Evolutionary conservation across 768 basidiomycete species (phyloP).

Genomic region (Kwoniella bestiolae): DNA sequence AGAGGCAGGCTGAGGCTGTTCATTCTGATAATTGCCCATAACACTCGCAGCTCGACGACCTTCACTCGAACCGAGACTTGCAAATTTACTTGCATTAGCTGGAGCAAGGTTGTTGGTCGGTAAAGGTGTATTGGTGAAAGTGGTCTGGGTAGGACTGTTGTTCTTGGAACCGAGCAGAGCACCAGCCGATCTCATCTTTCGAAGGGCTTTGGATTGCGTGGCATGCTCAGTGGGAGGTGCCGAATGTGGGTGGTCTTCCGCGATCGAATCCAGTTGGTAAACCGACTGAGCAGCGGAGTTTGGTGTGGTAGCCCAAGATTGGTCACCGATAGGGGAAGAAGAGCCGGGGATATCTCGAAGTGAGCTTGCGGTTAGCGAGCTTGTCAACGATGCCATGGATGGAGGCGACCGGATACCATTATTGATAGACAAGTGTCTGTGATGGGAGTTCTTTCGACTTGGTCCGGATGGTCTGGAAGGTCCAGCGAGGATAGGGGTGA

Average conservation of each 20-base stretch:
- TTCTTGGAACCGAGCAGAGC: constrained; percentile 28
- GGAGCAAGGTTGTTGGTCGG: constrained; percentile 2
- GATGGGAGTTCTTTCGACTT: constrained; percentile 12
- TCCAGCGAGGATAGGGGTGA: constrained; percentile 74
- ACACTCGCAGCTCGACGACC: constrained; percentile 33
- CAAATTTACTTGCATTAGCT: constrained; percentile 22
- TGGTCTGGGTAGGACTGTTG: constrained; percentile 15
- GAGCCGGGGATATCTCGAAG: constrained; percentile 14
- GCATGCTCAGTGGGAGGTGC: constrained; percentile 18
- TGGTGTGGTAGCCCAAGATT: constrained; percentile 23
- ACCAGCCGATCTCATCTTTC: constrained; percentile 52
- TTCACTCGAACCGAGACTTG: constrained; percentile 29
- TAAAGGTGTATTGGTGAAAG: constrained; percentile 2
- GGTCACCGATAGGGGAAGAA: background rate
- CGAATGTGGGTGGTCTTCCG: constrained; percentile 39
- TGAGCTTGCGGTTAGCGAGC: constrained; percentile 34
- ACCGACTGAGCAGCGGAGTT: constrained; percentile 28
- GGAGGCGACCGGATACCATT: constrained; percentile 21
- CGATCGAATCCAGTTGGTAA: constrained; percentile 32
- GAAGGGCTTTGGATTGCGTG: constrained; percentile 11
- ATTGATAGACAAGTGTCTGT: constrained; percentile 24
- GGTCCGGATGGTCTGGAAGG: constrained; percentile 6
- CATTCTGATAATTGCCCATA: constrained; percentile 33
- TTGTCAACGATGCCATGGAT: constrained; percentile 29
- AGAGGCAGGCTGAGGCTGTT: background rate